phyloP scores from a whole-genome alignment of 2,329 filamentous ascomycete genomes.

The Cytospora mali region DNA sequence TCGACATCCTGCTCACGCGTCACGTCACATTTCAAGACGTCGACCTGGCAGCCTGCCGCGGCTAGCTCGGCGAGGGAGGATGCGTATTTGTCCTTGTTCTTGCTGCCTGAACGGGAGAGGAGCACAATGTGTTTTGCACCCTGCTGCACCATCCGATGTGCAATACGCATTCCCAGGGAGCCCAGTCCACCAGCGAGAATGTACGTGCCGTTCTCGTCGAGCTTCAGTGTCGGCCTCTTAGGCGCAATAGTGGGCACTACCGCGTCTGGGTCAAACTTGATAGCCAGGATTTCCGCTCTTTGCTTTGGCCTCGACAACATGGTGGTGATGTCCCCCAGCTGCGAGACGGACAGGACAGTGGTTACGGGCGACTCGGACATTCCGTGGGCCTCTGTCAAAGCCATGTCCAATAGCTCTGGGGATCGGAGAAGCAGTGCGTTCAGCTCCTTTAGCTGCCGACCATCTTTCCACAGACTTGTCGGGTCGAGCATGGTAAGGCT shows the following conservation, averaged over 20 bases:
- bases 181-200: slow-evolving; percentile 13
- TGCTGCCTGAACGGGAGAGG: slow-evolving; percentile 12
- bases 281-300: too few relatives aligned
- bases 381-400: too few relatives aligned
- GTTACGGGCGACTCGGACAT: too few relatives aligned
- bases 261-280: background rate
- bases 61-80: background rate
- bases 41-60: background rate
- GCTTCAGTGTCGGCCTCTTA: background rate
- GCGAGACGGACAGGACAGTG: too few relatives aligned
- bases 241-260: background rate
- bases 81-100: background rate
- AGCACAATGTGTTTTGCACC: slow-evolving; percentile 20
- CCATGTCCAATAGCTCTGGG: too few relatives aligned
- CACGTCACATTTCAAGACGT: background rate
- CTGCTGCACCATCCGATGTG: slow-evolving; percentile 11
- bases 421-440: too few relatives aligned
- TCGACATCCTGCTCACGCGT: background rate
- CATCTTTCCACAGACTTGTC: too few relatives aligned
- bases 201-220: background rate
- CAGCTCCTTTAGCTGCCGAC: too few relatives aligned
- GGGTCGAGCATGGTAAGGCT: too few relatives aligned
- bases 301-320: too few relatives aligned
- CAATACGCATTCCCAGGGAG: slow-evolving; percentile 7
- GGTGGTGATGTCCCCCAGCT: too few relatives aligned